Conservation (phyloP, 202 grass and related monocot species). For the Bolboschoenoplectus hybrid region DNA sequence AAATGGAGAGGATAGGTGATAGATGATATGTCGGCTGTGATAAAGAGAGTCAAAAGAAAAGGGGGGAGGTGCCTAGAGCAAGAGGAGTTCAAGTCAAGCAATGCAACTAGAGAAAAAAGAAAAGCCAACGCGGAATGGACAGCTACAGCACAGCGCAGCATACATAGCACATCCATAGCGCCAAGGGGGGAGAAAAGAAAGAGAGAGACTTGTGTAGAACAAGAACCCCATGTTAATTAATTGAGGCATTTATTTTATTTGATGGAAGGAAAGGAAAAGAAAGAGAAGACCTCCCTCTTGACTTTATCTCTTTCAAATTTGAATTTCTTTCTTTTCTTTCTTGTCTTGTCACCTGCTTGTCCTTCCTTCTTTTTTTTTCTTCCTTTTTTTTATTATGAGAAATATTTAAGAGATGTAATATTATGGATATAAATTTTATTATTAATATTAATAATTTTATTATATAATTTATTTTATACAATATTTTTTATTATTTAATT, state of each 20-base stretch:
- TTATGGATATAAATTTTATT: too few species aligned
- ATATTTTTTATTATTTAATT: too few species aligned
- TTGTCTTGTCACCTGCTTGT: conserved; percentile 29
- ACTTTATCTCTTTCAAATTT: conserved; percentile 31
- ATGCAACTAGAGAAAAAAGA: conserved; percentile 24
- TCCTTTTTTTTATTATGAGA: neutral
- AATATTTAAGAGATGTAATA: too few species aligned
- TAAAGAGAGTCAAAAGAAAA: conserved; percentile 32
- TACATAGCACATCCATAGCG: too few species aligned
- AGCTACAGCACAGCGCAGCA: neutral
- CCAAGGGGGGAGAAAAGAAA: neutral
- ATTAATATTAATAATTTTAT: too few species aligned
- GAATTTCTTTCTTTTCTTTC: neutral
- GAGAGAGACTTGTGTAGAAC: conserved; percentile 26
- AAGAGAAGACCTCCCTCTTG: conserved; percentile 40
- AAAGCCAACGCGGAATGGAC: conserved; percentile 38
- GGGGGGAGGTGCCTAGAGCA: neutral
- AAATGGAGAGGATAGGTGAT: conserved; percentile 4
- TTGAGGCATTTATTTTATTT: conserved; percentile 3
- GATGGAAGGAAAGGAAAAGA: neutral
- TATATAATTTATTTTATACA: too few species aligned
- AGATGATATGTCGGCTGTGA: conserved; percentile 27
- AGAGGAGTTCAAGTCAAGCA: conserved; percentile 40
- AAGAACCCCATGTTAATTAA: neutral
- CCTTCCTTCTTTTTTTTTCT: neutral